Evolutionary conservation across 768 basidiomycete genomes (phyloP).

Genomic region (Boletus coccyginus): DNA sequence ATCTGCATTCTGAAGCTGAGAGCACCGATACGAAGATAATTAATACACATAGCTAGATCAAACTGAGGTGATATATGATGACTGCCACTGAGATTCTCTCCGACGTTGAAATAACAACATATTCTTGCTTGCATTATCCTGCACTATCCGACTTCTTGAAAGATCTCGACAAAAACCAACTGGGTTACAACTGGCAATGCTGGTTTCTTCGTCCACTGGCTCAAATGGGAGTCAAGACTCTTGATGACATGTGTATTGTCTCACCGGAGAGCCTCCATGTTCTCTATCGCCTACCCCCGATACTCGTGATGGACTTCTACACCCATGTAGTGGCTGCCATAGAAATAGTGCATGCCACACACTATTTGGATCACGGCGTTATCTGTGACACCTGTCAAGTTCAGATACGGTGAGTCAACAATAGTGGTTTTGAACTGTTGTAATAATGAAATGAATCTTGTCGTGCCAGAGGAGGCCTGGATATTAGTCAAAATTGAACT

Average conservation of each 20-base stretch:
- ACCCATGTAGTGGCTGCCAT: neutral
- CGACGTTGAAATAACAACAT: neutral
- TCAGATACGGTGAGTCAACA: neutral
- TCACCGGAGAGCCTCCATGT: neutral
- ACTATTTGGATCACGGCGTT: neutral
- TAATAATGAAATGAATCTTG: neutral
- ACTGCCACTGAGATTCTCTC: neutral
- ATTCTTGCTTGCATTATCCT: neutral
- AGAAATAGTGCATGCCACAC: neutral
- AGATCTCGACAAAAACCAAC: neutral
- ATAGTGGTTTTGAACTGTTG: neutral
- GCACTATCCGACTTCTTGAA: neutral
- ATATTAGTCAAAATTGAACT: too few relatives aligned
- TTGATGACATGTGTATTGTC: constrained; percentile 2
- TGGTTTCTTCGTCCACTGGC: neutral
- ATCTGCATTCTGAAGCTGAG: too few relatives aligned
- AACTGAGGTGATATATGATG: neutral
- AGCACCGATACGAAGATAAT: too few relatives aligned
- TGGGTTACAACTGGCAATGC: neutral
- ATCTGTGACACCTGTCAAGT: neutral
- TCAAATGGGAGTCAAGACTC: neutral
- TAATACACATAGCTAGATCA: too few relatives aligned
- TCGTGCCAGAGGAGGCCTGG: too few relatives aligned
- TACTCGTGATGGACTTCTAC: constrained; percentile 8
- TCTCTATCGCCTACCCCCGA: neutral